Conservation (phyloP, 2,329 filamentous ascomycete genomes). For the Fusarium tjaetaba region DNA sequence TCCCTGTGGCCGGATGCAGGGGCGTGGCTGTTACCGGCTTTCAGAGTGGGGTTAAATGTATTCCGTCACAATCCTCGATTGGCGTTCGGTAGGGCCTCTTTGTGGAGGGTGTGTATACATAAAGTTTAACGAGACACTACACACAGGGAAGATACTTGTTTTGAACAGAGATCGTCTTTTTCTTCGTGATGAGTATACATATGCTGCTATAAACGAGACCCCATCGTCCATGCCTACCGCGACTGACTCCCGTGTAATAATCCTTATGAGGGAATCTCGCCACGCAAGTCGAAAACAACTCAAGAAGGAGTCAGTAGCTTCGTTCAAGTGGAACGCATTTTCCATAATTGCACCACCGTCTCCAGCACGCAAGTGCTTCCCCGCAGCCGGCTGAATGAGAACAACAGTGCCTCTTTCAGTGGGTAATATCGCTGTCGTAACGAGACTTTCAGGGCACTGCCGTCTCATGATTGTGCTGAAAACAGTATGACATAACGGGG, state of each 20-base stretch:
- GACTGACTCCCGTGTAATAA: background rate
- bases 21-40: slow-evolving; percentile 43
- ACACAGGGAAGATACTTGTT: slow-evolving; percentile 28
- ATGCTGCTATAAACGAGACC: no score
- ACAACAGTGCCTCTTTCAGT: background rate
- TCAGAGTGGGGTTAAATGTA: slow-evolving; percentile 20
- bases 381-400: background rate
- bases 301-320: background rate
- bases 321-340: background rate
- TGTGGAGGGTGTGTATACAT: slow-evolving; percentile 7
- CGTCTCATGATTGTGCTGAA: slow-evolving; percentile 26
- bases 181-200: no score
- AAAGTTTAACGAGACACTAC: background rate
- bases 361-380: slow-evolving; percentile 19
- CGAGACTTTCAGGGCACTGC: slow-evolving; percentile 17
- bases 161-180: background rate
- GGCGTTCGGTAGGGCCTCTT: slow-evolving; percentile 14
- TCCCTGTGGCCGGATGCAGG: slow-evolving; percentile 43
- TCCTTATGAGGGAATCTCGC: no score
- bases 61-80: slow-evolving; percentile 20
- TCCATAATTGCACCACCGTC: background rate
- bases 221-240: background rate
- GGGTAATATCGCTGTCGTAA: slow-evolving; percentile 7
- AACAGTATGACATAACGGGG: slow-evolving; percentile 35
- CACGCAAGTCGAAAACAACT: background rate